These are phyloP conservation scores for Auricularia cornea DNA, from an alignment of 768 basidiomycete genomes.

Conservation along the genomic window DNA sequence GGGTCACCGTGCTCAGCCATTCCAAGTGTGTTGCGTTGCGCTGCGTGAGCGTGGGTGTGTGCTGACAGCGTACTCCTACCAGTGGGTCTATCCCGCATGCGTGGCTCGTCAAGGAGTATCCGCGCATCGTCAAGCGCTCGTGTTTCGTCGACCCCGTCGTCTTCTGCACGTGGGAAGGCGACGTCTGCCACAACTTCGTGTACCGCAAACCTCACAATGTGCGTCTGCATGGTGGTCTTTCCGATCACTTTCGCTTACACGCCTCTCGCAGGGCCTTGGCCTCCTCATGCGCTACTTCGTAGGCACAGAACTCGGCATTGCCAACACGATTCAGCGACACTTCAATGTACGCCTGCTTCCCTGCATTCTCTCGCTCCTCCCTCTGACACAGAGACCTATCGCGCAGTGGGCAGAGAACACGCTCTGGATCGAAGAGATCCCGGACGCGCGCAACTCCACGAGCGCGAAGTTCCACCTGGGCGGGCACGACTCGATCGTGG, in stretches of 20 bases:
- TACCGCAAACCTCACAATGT: conserved; percentile 63
- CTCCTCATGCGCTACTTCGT: conserved; percentile 84
- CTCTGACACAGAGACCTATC: too few species aligned
- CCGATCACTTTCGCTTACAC: neutral
- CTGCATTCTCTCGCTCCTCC: too few species aligned
- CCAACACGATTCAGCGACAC: conserved; percentile 73
- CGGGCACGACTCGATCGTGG: conserved; percentile 73
- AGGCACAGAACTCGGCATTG: conserved; percentile 77
- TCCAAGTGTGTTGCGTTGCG: conserved; percentile 63
- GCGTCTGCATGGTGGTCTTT: conserved; percentile 18
- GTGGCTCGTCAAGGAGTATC: conserved; percentile 79
- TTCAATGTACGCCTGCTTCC: conserved; percentile 41
- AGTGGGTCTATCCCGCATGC: conserved; percentile 80
- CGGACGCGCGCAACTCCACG: conserved; percentile 57
- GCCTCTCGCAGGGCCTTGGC: conserved; percentile 52
- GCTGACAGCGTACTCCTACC: neutral
- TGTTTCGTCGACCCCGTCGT: conserved; percentile 78
- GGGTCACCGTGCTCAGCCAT: conserved; percentile 76
- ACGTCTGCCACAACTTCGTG: conserved; percentile 87
- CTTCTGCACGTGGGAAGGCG: conserved; percentile 93
- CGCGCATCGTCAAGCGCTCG: conserved; percentile 59
- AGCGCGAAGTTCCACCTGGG: conserved; percentile 71
- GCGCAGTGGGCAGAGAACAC: conserved; percentile 74
- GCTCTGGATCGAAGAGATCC: conserved; percentile 86
- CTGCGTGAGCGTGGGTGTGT: too few species aligned